Percentiles rank a stretch among this genome's conserved stretches.
Evolutionary conservation across 2,329 filamentous ascomycete species (phyloP).

Genomic region (Alternaria panax): DNA sequence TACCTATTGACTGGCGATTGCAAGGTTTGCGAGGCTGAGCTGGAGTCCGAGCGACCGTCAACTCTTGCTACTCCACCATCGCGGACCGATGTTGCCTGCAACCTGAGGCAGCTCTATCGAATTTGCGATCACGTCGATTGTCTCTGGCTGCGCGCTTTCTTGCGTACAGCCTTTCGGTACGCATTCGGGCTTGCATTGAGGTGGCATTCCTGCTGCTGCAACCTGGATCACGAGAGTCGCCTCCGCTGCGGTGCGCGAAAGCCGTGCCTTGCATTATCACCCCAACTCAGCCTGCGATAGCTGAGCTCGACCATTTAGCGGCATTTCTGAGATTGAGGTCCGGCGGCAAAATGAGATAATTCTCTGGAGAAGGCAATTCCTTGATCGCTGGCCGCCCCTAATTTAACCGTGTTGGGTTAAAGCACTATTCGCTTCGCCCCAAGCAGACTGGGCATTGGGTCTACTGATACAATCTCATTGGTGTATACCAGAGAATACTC

Average conservation of each 20-base stretch:
- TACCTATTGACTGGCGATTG: slow-evolving; percentile 38
- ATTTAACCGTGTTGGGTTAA: slow-evolving; percentile 30
- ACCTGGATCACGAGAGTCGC: slow-evolving; percentile 33
- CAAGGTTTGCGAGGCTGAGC: slow-evolving; percentile 22
- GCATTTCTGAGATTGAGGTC: slow-evolving; percentile 22
- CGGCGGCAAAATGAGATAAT: slow-evolving; percentile 37
- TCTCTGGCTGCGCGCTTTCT: slow-evolving; percentile 4
- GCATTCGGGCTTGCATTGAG: slow-evolving; percentile 21
- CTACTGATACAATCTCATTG: slow-evolving; percentile 19
- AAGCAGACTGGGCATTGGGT: slow-evolving; percentile 9
- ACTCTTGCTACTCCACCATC: slow-evolving; percentile 17
- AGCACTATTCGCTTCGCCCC: slow-evolving; percentile 16
- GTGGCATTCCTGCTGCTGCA: slow-evolving; percentile 27
- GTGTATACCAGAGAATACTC: slow-evolving; percentile 12
- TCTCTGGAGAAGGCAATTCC: slow-evolving; percentile 24
- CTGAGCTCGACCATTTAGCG: slow-evolving; percentile 31
- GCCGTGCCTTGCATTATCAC: slow-evolving; percentile 37
- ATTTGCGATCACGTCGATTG: slow-evolving; percentile 1
- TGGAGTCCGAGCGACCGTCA: slow-evolving; percentile 1
- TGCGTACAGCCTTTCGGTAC: slow-evolving; percentile 9
- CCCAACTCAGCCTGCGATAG: slow-evolving; percentile 24
- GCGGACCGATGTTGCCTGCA: slow-evolving; percentile 18
- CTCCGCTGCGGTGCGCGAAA: slow-evolving; percentile 39
- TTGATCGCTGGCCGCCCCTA: slow-evolving; percentile 19
- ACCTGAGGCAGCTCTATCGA: slow-evolving; percentile 1